A percentile compares a stretch with the other conserved stretches of the same genome.
Evolutionary conservation across 345 rosid species (phyloP).

Genomic region (Linum usitatissimum): DNA sequence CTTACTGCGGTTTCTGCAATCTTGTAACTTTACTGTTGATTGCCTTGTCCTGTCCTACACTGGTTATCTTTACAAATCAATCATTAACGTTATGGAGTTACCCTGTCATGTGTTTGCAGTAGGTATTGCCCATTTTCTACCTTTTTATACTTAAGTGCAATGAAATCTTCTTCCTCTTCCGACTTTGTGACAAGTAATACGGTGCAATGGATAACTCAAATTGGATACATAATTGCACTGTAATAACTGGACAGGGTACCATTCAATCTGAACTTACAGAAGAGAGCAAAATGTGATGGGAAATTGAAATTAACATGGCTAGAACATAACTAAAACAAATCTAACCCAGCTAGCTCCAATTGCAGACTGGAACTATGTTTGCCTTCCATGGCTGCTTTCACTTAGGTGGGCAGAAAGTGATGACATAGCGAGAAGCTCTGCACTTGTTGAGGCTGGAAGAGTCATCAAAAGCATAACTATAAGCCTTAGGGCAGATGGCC

Average conservation of each 20-base stretch:
- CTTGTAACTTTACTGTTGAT: too few relatives aligned
- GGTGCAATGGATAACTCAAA: background rate
- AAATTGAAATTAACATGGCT: background rate
- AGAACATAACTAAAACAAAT: too few relatives aligned
- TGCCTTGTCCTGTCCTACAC: too few relatives aligned
- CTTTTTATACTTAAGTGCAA: too few relatives aligned
- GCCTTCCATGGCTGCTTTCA: background rate
- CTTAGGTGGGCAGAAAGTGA: conserved; percentile 81
- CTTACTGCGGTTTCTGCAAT: too few relatives aligned
- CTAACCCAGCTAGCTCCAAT: background rate
- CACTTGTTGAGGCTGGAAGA: conserved; percentile 76
- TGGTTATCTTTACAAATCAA: too few relatives aligned
- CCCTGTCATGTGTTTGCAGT: too few relatives aligned
- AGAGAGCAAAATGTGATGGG: background rate
- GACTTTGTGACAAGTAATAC: too few relatives aligned
- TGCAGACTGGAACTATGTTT: background rate
- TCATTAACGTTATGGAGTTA: too few relatives aligned
- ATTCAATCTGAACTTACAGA: background rate
- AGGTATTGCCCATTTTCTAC: too few relatives aligned
- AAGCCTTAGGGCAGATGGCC: conserved; percentile 86
- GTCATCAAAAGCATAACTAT: conserved; percentile 93
- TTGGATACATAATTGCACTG: background rate
- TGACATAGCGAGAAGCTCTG: conserved; percentile 77
- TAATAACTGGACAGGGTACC: background rate
- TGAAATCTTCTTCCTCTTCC: too few relatives aligned